phyloP scores from a whole-genome alignment of 257 asterid species.

The Gentiana straminea region DNA sequence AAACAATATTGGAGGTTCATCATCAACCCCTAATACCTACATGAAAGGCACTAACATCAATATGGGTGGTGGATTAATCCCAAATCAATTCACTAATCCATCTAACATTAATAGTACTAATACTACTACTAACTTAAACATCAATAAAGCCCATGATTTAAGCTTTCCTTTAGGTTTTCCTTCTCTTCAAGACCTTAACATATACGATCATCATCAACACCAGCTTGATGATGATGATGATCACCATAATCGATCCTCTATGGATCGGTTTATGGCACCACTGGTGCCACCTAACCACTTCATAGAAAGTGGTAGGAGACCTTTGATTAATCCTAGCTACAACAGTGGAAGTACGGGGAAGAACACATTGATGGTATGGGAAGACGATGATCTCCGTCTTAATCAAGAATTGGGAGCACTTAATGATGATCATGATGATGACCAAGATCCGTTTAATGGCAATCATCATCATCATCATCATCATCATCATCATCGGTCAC shows the following conservation, averaged over 20 bases:
- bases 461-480: slow-evolving; percentile 18
- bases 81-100: slow-evolving; percentile 8
- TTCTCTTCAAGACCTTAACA: slow-evolving; percentile 78
- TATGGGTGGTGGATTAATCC: slow-evolving; percentile 2
- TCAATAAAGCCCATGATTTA: slow-evolving; percentile 22
- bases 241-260: slow-evolving; percentile 26
- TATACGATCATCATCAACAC: slow-evolving; percentile 47
- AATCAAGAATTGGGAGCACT: slow-evolving; percentile 44
- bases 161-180: slow-evolving; percentile 44
- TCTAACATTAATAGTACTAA: no score
- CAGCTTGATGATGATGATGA: slow-evolving; percentile 30
- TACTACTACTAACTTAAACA: background rate
- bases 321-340: slow-evolving; percentile 27
- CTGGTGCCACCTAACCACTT: slow-evolving; percentile 14
- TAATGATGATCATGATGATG: slow-evolving; percentile 12
- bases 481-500: background rate
- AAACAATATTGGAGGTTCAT: background rate
- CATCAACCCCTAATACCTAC: slow-evolving; percentile 21
- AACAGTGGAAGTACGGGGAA: slow-evolving; percentile 22
- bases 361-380: slow-evolving; percentile 57
- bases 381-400: slow-evolving; percentile 49
- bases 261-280: slow-evolving; percentile 26
- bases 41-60: background rate
- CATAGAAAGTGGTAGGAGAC: slow-evolving; percentile 26
- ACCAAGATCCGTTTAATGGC: slow-evolving; percentile 16